phyloP scores from a whole-genome alignment of 2,329 filamentous ascomycete species.

The Exserohilum turcica region DNA sequence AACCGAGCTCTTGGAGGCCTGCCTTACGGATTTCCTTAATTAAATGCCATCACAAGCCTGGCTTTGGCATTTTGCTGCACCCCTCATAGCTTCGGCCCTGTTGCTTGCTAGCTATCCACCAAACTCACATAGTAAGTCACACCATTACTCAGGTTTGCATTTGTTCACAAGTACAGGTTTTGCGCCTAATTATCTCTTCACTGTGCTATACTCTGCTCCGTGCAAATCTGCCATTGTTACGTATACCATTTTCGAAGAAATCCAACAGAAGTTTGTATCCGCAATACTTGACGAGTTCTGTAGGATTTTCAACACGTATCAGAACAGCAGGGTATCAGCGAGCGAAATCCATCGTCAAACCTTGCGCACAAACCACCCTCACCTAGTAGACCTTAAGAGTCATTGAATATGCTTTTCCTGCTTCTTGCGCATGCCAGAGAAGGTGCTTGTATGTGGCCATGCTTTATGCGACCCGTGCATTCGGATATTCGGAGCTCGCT shows the following conservation, averaged over 20 bases:
- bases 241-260: constrained; percentile 7
- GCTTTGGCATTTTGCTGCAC: constrained; percentile 26
- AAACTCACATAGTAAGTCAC: constrained; percentile 25
- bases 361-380: constrained; percentile 5
- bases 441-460: constrained; percentile 19
- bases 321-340: neutral
- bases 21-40: constrained; percentile 25
- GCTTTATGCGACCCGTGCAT: constrained; percentile 19
- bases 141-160: neutral
- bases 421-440: constrained; percentile 23
- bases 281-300: neutral
- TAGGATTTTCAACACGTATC: neutral
- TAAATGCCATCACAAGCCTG: constrained; percentile 28
- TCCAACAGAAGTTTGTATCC: constrained; percentile 15
- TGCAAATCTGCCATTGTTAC: constrained; percentile 12
- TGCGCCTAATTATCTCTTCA: constrained; percentile 13
- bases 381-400: constrained; percentile 17
- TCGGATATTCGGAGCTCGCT: constrained; percentile 7
- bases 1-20: constrained; percentile 15
- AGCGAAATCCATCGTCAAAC: constrained; percentile 1
- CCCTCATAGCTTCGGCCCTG: constrained; percentile 32
- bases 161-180: constrained; percentile 11
- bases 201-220: constrained; percentile 6
- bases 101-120: constrained; percentile 32
- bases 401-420: constrained; percentile 19